Conservation (phyloP, 2,329 filamentous ascomycete species). For the Bipolaris oryzae region DNA sequence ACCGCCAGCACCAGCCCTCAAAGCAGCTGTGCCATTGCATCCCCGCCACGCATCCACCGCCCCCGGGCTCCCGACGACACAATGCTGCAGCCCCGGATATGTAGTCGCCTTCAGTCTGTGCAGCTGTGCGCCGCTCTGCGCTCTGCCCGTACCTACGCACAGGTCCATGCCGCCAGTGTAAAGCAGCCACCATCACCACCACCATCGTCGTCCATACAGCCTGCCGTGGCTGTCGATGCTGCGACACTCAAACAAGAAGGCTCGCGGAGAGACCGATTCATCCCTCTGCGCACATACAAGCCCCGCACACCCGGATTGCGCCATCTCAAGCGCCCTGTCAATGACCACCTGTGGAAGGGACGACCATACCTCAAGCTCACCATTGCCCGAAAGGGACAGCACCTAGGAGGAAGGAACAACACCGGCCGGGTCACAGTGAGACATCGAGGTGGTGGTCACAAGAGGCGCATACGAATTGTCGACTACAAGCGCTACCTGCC, state of each 20-base stretch:
- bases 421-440: conserved; percentile 84
- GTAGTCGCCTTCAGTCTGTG: conserved; percentile 59
- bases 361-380: conserved; percentile 82
- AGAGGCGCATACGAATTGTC: conserved; percentile 87
- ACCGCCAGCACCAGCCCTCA: conserved; percentile 25
- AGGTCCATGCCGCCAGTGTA: conserved; percentile 47
- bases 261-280: conserved; percentile 43
- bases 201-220: conserved; percentile 30
- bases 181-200: conserved; percentile 29
- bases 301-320: conserved; percentile 90
- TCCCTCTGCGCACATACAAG: conserved; percentile 80
- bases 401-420: conserved; percentile 90
- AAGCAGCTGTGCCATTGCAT: conserved; percentile 31
- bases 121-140: conserved; percentile 57
- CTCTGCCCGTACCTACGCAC: conserved; percentile 60
- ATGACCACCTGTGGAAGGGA: conserved; percentile 97
- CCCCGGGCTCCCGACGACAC: conserved; percentile 18
- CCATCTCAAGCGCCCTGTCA: conserved; percentile 89
- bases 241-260: conserved; percentile 31
- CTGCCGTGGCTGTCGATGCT: conserved; percentile 39
- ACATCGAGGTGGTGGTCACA: conserved; percentile 89
- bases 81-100: conserved; percentile 72
- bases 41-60: conserved; percentile 20
- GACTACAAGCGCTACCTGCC: conserved; percentile 82
- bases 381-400: conserved; percentile 88